Evolutionary conservation across 2,329 filamentous ascomycete genomes (phyloP).

Genomic region (Colletotrichum navitas): DNA sequence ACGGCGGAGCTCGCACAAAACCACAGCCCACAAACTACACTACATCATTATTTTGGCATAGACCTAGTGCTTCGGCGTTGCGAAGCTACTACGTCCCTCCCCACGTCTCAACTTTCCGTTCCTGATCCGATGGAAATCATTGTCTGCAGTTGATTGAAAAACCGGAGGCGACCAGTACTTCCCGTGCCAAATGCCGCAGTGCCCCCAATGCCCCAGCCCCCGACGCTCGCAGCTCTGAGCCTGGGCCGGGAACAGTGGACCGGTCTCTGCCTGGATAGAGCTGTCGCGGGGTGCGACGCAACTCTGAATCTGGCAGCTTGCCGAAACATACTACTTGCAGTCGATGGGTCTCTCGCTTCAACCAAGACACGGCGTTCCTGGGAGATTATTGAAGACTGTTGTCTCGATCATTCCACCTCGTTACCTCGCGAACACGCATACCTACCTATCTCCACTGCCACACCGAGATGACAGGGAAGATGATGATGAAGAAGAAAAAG

Average conservation of each 20-base stretch:
- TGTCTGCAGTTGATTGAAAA: constrained; percentile 27
- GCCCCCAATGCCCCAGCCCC: constrained; percentile 7
- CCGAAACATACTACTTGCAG: constrained; percentile 38
- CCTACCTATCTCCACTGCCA: background rate
- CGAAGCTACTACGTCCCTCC: constrained; percentile 29
- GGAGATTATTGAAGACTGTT: constrained; percentile 10
- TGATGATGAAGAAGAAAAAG: background rate
- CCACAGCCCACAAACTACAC: background rate
- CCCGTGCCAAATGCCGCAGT: background rate
- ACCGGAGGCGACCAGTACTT: constrained; percentile 34
- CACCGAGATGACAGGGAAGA: background rate
- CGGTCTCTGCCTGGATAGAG: constrained; percentile 29
- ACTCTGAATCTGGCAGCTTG: constrained; percentile 24
- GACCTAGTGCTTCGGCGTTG: constrained; percentile 11
- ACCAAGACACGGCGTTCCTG: constrained; percentile 30
- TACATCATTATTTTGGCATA: constrained; percentile 8
- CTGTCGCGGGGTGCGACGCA: constrained; percentile 37
- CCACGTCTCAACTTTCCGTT: constrained; percentile 30
- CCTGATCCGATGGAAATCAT: constrained; percentile 29
- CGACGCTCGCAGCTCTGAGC: constrained; percentile 2
- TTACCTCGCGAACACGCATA: constrained; percentile 27
- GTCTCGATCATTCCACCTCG: constrained; percentile 37
- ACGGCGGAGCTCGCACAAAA: constrained; percentile 23
- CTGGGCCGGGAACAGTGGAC: constrained; percentile 23
- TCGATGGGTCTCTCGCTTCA: constrained; percentile 32